A percentile compares a stretch with the other conserved stretches of the same genome.
These are phyloP conservation scores for Apophysomyces elegans DNA, from an alignment of 371 early-diverging fungal genomes.

Conservation along the genomic window DNA sequence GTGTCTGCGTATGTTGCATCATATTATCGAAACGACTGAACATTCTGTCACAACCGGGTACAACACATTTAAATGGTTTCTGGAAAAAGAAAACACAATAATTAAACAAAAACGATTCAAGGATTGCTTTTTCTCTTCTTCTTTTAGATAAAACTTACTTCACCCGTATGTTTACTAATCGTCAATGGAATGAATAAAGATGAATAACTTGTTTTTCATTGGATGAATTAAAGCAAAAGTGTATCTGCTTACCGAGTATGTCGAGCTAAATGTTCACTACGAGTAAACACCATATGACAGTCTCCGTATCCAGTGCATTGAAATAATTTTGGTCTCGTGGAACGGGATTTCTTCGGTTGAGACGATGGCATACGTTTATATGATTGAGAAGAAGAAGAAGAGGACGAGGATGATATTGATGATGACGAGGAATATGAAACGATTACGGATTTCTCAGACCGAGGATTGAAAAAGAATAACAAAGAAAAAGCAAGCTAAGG, in stretches of 20 bases:
- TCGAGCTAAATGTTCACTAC: conserved; percentile 57
- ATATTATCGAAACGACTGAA: conserved; percentile 67
- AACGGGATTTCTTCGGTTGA: conserved; percentile 9
- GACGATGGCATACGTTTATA: conserved; percentile 1
- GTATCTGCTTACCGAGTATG: conserved; percentile 46
- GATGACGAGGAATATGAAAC: too few relatives aligned
- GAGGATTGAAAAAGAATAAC: neutral
- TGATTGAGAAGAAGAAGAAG: neutral
- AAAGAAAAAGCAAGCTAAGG: neutral
- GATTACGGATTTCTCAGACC: too few relatives aligned
- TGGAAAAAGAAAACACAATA: conserved; percentile 11
- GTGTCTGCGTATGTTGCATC: conserved; percentile 63
- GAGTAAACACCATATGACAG: conserved; percentile 59
- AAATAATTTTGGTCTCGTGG: conserved; percentile 46
- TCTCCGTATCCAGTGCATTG: conserved; percentile 57
- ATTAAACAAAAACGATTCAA: neutral
- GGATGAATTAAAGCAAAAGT: neutral
- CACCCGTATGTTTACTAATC: conserved; percentile 48
- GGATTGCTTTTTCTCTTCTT: neutral
- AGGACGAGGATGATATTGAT: neutral
- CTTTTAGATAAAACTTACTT: conserved; percentile 17
- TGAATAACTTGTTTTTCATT: neutral
- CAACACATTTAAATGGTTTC: conserved; percentile 59
- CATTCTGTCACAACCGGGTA: conserved; percentile 51
- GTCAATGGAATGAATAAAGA: neutral